phyloP scores from a whole-genome alignment of 2,329 filamentous ascomycete genomes.

The Coniochaeta ligniaria region DNA sequence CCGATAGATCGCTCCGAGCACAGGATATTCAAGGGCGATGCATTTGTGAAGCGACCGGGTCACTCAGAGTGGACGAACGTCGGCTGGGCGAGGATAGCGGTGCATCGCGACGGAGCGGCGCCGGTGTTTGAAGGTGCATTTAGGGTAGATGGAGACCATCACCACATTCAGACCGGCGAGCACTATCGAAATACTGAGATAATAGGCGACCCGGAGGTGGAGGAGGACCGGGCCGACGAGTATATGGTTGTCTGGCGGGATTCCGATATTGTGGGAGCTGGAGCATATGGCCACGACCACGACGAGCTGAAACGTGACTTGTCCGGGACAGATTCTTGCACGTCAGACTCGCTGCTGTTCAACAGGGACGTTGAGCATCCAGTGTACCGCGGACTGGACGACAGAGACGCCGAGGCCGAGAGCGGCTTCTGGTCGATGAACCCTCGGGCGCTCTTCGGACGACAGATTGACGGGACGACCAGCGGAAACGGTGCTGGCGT shows the following conservation, averaged over 20 bases:
- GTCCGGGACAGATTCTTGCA: constrained; percentile 47
- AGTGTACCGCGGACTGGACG: constrained; percentile 46
- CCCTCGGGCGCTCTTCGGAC: constrained; percentile 62
- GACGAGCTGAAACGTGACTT: constrained; percentile 58
- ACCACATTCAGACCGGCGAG: constrained; percentile 73
- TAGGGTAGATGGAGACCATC: constrained; percentile 69
- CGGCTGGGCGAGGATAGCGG: constrained; percentile 79
- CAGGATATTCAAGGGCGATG: constrained; percentile 75
- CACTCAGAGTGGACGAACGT: constrained; percentile 65
- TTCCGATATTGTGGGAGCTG: constrained; percentile 60
- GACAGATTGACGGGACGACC: constrained; percentile 62
- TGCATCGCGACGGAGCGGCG: constrained; percentile 66
- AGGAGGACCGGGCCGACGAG: constrained; percentile 47
- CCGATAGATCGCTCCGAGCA: constrained; percentile 65
- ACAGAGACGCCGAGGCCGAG: constrained; percentile 26
- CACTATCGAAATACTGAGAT: constrained; percentile 70
- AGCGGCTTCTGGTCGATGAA: constrained; percentile 47
- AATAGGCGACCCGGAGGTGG: constrained; percentile 60
- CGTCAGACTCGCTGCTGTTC: constrained; percentile 70
- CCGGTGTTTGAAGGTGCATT: constrained; percentile 92
- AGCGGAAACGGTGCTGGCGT: constrained; percentile 72
- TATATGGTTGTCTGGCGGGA: constrained; percentile 90
- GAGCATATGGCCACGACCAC: constrained; percentile 26
- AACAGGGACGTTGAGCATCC: constrained; percentile 70
- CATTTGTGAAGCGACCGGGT: constrained; percentile 59